A percentile compares a stretch with the other conserved stretches of the same genome.
Conservation (phyloP, 805 yeast genomes). For the Wickerhamomyces chambardii region DNA sequence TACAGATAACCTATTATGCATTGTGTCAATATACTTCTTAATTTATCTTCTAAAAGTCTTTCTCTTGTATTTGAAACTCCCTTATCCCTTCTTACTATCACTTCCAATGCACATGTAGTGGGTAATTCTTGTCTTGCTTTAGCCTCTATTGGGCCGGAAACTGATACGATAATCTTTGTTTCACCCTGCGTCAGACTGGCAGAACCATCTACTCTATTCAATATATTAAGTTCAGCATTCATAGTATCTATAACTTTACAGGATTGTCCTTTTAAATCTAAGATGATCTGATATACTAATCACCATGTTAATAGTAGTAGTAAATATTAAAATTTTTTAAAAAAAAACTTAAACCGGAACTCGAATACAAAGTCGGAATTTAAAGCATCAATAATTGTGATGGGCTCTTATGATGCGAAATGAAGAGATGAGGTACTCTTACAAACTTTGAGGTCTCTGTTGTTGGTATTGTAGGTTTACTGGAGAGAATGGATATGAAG, state of each 20-base stretch:
- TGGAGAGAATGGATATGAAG: too few species aligned
- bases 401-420: too few species aligned
- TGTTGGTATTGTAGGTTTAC: too few species aligned
- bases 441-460: too few species aligned
- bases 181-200: constrained; percentile 43
- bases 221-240: constrained; percentile 13
- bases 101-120: constrained; percentile 65
- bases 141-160: constrained; percentile 88
- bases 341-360: not conserved
- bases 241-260: constrained; percentile 3
- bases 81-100: constrained; percentile 66
- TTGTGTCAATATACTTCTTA: constrained; percentile 52
- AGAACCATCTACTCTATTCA: constrained; percentile 75
- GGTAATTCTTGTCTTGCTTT: constrained; percentile 80
- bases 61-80: constrained; percentile 77
- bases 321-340: not conserved
- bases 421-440: too few species aligned
- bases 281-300: too few species aligned
- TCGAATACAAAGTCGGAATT: too few species aligned
- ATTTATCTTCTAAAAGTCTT: constrained; percentile 60
- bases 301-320: too few species aligned
- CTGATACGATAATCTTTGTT: constrained; percentile 61
- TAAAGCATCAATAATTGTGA: too few species aligned
- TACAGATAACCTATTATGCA: constrained; percentile 52
- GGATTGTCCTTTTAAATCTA: not conserved